Base-by-base conservation (phyloP, 352 stramenopile species). In the Pythium myriotylum region DNA sequence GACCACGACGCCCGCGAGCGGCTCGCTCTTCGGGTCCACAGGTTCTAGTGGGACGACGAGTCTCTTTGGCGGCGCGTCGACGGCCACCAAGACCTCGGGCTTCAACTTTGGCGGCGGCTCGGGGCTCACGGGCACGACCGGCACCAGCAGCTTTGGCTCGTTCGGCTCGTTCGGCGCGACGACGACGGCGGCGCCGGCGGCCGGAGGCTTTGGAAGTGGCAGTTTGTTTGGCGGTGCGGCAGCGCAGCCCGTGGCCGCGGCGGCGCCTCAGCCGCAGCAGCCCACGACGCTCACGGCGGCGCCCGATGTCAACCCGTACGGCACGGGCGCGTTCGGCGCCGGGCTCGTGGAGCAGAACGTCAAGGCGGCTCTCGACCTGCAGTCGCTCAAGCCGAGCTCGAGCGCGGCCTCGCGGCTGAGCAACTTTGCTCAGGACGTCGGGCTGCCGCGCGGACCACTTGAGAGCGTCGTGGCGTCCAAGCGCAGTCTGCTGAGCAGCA, bases 341-440 rank as follows among this genome's bases (percentile, higher is more conserved):
- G 74, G 75, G 3, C 60, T 85, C 3, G 59, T 92, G 7, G 81
- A 92, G 40, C 62, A 84, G 33, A 75, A 74, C 23, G 64, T 71
- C 14, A 66, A 67, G 46, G 64, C 56, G 19, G 64, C 64, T n/a
- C 59, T 71, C 20, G 64, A 71, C 27, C 45, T 47, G n/a, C 57
- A 59, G 27, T 62, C 64, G 4, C 47, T 67, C 13, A 67, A 65
- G 56, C 27, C 54, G 16, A 71, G 67, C 39, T 84, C 76, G 7
- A 82, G 62, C 42, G 65, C 70, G 1, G 80, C 74, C 12, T 84
- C 76, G 47, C 70, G 84, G n/a, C 32, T 85, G 40, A 86, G 66
- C 48, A 76, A 72, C 2, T 89, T 89, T 47, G 72, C 79, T 3
- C 69, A 89, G 41, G 84, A 92, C 19, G 80, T 92, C 45, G 84